Evolutionary conservation across 179 eudicot genomes (phyloP), one percentile per base, ranked within the genome.

Genomic region (Silene vulgaris): DNA sequence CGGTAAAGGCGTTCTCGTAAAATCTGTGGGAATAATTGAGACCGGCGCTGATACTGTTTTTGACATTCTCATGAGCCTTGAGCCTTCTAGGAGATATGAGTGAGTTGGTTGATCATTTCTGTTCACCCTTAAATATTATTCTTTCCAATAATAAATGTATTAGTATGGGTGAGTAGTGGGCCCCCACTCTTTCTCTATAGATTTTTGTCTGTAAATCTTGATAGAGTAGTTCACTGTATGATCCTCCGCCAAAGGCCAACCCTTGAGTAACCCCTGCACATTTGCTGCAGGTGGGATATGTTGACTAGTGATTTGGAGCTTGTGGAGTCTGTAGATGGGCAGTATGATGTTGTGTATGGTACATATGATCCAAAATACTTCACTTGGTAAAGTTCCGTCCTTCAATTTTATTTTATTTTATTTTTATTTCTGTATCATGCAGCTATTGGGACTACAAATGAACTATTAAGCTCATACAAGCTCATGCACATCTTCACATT

Each of bases 321-420:
- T 78, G 74, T 96, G 70, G 98, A 96, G 63, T 89, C 96, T 65
- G 56, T 89, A 29, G 86, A 91, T 80, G 93, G 92, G 16, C 90
- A 96, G 75, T 96, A 78, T 80, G 99, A 96, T 84, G 92, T 96
- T 81, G 85, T 96, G 26, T 93, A 93, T 89, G 97, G 97, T 71
- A 88, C 87, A 72, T 87, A 84, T 87, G 96, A 89, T 79, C 88
- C 93, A 48, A 85, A 86, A 76, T 85, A 88, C 76, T 81, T 88
- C 65, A 85, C 87, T 29, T 86, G 98, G 99, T 96, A 84, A 81
- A 62, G 28, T 69, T 65, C 26, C 56, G 48, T 62, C 32, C 52
- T 6, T 40, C 56, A 50, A 14, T 50, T 52, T 13, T 52, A 52
- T 16, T 3, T 52, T 52, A 52, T 30, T 29, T 26, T 43, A 40